Evolutionary conservation across 1,284 basidiomycete species (phyloP).

Genomic region (Rhizoctonia solani): DNA sequence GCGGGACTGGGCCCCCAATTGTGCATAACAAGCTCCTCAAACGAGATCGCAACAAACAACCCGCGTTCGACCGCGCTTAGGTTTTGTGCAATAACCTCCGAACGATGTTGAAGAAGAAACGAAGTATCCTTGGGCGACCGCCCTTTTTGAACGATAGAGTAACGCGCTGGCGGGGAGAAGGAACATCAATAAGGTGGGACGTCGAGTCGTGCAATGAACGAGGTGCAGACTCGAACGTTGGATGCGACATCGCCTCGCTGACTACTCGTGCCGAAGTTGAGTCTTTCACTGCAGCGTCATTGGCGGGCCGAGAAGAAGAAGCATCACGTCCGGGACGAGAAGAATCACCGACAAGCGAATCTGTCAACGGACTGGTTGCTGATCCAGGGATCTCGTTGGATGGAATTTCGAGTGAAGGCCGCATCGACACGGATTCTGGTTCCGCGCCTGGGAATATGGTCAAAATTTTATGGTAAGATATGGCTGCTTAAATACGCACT

Average conservation of each 20-base stretch:
- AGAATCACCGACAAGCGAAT: neutral
- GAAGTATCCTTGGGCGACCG: conserved; percentile 58
- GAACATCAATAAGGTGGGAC: neutral
- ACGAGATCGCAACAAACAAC: conserved; percentile 78
- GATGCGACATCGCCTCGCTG: neutral
- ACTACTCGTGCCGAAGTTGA: neutral
- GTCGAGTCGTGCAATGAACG: conserved; percentile 16
- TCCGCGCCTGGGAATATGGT: neutral
- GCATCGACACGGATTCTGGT: conserved; percentile 17
- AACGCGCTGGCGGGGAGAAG: conserved; percentile 21
- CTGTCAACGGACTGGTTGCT: neutral
- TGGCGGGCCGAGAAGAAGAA: neutral
- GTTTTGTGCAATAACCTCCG: conserved; percentile 72
- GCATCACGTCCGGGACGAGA: neutral
- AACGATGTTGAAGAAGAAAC: conserved; percentile 63
- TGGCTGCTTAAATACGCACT: no score
- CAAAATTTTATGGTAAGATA: conserved; percentile 17
- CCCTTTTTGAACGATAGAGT: conserved; percentile 35
- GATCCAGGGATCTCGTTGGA: neutral
- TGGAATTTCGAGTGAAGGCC: conserved; percentile 21
- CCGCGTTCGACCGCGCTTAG: conserved; percentile 88
- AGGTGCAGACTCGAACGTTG: neutral
- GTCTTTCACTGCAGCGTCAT: no score
- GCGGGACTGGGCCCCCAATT: conserved; percentile 57
- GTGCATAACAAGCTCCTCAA: conserved; percentile 74